Percentiles rank a stretch among this genome's conserved stretches.
Evolutionary conservation across 2,329 filamentous ascomycete genomes (phyloP).

Genomic region (Fusarium scirpi): DNA sequence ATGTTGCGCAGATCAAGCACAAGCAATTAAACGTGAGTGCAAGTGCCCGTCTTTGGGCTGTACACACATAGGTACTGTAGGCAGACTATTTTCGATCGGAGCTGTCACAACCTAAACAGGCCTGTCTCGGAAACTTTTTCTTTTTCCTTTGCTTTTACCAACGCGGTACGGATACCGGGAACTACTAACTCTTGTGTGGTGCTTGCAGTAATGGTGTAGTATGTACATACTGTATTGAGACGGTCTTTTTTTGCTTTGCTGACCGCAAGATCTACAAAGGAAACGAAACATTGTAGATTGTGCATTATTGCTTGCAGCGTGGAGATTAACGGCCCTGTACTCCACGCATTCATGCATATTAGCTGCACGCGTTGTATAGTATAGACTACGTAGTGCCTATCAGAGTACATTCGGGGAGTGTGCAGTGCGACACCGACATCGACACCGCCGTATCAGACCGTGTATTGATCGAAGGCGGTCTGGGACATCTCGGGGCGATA

Average conservation of each 20-base stretch:
- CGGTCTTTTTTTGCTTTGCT: slow-evolving; percentile 12
- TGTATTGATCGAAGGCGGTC: slow-evolving; percentile 29
- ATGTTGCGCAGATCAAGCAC: slow-evolving; percentile 18
- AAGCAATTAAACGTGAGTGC: slow-evolving; percentile 14
- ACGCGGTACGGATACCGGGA: neutral
- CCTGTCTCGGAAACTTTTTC: slow-evolving; percentile 21
- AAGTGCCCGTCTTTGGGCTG: slow-evolving; percentile 6
- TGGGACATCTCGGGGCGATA: slow-evolving; percentile 33
- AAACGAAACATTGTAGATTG: slow-evolving; percentile 21
- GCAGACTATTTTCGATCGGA: neutral
- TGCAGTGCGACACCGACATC: slow-evolving; percentile 15
- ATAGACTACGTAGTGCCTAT: neutral
- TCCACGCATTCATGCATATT: slow-evolving; percentile 28
- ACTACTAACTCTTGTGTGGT: neutral
- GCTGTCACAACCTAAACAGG: slow-evolving; percentile 26
- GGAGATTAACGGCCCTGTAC: slow-evolving; percentile 27
- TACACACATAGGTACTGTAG: neutral
- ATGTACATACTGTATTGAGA: neutral
- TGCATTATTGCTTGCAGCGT: slow-evolving; percentile 28
- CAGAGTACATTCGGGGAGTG: slow-evolving; percentile 19
- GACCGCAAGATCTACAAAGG: slow-evolving; percentile 28
- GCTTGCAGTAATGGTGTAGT: neutral
- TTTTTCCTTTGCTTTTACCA: slow-evolving; percentile 25
- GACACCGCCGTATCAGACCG: slow-evolving; percentile 22
- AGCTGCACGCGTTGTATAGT: slow-evolving; percentile 22